Evolutionary conservation across 2,329 filamentous ascomycete genomes (phyloP), one percentile per base, ranked within the genome.

Genomic region (Macrophomina tecta): DNA sequence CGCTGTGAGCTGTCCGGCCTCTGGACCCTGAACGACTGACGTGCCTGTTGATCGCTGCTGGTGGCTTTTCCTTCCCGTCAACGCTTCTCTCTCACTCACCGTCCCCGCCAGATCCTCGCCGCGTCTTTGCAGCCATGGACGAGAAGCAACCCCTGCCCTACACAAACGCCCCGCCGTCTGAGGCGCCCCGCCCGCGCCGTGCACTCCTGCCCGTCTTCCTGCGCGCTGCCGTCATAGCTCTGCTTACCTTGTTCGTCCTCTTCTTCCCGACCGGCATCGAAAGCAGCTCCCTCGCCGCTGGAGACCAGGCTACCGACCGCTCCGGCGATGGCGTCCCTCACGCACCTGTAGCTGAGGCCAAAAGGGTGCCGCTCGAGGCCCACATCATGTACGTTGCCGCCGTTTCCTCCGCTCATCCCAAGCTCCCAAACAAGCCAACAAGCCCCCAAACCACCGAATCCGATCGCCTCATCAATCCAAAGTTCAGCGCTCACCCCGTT

Each of bases 341-440:
- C 42, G 11, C 18, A n/a, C 18, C 52, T 30, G 12, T 49, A n/a
- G 8, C 46, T 16, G 42, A 49, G 3, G 34, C 9, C 23, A 64
- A 67, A 18, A 82, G 76, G 67, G 90, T 98, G 4, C 91, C 93
- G 4, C 81, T 99, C 2, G 95, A 99, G 78, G 92, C 93, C 66
- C 94, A 98, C 78, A 95, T 98, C 73, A 99, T 98, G 90, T 78
- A 68, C 56, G 73, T 68, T 32, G 8, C 5, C 16, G 6, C 42
- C 58, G 9, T 76, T 67, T 60, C 70, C 67, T 42, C 42, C 45
- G n/a, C 64, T 40, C 12, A 16, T 46, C 32, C 32, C 12, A 34
- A 14, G 38, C 23, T 14, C 38, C 36, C 42, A 28, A 14, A 46
- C 60, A 45, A 34, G 49, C 48, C 51, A 36, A 16, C 23, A 23